Evolutionary conservation across 495 filamentous ascomycete species (phyloP).

Genomic region (Aspergillus cavernicola): DNA sequence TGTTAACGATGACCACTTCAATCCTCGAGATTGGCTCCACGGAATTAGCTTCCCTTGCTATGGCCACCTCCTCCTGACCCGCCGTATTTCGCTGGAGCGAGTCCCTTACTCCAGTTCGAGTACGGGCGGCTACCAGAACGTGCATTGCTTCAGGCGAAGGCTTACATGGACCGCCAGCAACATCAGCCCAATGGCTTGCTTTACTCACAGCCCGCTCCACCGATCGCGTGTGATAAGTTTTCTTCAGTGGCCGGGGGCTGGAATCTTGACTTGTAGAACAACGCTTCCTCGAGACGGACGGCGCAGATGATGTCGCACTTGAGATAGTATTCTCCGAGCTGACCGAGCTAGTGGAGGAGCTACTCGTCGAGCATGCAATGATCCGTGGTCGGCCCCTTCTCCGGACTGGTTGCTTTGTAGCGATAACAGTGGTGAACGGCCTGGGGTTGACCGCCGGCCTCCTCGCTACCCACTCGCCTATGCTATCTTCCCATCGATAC

Average conservation of each 20-base stretch:
- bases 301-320: constrained; percentile 31
- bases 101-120: constrained; percentile 13
- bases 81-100: constrained; percentile 1
- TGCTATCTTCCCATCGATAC: constrained; percentile 54
- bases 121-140: constrained; percentile 21
- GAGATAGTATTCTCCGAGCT: not conserved
- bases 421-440: constrained; percentile 3
- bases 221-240: constrained; percentile 17
- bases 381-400: not conserved
- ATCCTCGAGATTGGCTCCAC: constrained; percentile 18
- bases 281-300: constrained; percentile 27
- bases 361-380: constrained; percentile 2
- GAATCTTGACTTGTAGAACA: constrained; percentile 9
- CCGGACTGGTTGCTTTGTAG: not conserved
- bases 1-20: constrained; percentile 40
- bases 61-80: not conserved
- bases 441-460: constrained; percentile 36
- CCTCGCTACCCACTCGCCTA: constrained; percentile 51
- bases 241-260: constrained; percentile 26
- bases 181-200: not conserved
- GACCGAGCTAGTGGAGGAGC: not conserved
- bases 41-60: not conserved
- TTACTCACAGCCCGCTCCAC: not conserved
- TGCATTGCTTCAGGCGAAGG: constrained; percentile 9
- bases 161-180: not conserved